Evolutionary conservation across 345 rosid species (phyloP).

Genomic region (Pistacia atlantica): DNA sequence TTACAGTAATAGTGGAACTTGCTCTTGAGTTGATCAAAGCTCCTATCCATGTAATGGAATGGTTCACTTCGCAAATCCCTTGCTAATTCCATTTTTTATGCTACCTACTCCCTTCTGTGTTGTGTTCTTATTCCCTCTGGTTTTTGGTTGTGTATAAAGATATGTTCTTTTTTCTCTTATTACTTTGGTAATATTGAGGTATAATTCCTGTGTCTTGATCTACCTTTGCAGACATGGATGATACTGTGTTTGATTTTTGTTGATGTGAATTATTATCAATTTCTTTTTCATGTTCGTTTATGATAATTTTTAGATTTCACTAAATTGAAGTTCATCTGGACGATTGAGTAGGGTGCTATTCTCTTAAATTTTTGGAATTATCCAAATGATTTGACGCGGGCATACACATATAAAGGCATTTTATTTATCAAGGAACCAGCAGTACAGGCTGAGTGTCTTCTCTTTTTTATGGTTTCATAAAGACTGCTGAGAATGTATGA

Average conservation of each 20-base stretch:
- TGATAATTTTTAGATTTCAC: no score
- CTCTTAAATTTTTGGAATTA: no score
- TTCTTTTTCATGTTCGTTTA: no score
- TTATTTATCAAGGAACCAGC: no score
- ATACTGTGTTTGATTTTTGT: background rate
- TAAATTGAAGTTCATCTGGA: no score
- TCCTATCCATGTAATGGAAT: conserved; percentile 62
- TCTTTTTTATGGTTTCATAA: no score
- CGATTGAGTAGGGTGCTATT: no score
- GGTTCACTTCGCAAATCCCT: conserved; percentile 70
- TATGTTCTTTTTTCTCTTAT: background rate
- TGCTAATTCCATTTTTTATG: conserved; percentile 35
- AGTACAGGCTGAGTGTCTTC: no score
- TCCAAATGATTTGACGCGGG: no score
- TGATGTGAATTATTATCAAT: background rate
- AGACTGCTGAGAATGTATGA: no score
- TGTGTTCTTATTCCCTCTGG: background rate
- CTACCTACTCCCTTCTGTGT: background rate
- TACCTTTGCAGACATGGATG: background rate
- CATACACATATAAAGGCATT: no score
- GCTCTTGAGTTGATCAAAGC: conserved; percentile 72
- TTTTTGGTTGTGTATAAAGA: background rate
- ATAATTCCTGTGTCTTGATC: background rate
- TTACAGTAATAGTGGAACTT: conserved; percentile 58
- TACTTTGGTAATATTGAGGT: background rate